These are phyloP conservation scores for Eucalyptus decipiens DNA, from an alignment of 345 rosid species.

Conservation along the genomic window DNA sequence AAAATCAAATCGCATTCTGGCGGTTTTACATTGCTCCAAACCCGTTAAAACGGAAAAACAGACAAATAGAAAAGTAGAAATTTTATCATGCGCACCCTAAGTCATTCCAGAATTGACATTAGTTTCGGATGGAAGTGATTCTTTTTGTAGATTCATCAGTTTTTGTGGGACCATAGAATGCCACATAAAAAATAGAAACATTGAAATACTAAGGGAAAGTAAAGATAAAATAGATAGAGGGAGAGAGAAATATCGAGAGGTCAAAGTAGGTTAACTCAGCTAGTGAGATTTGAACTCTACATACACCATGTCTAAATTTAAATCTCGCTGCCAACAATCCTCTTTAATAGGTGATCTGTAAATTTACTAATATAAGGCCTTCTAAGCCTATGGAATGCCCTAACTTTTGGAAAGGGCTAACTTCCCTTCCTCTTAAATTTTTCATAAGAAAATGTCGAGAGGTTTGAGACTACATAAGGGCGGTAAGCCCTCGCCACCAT, in stretches of 20 bases:
- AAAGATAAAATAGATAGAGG: neutral
- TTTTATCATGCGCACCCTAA: no score
- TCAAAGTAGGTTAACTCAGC: rapidly evolving
- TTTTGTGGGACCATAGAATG: neutral
- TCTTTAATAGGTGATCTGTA: neutral
- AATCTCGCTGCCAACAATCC: rapidly evolving
- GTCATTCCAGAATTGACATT: neutral
- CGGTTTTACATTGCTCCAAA: no score
- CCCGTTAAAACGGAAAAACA: no score
- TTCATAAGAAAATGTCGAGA: no score
- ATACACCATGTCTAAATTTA: neutral
- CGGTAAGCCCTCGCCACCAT: neutral
- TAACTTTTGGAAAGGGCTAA: neutral
- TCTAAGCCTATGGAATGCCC: neutral
- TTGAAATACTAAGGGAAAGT: no score
- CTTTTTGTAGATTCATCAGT: no score
- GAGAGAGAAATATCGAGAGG: neutral
- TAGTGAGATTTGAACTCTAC: neutral
- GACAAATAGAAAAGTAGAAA: no score
- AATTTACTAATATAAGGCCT: no score
- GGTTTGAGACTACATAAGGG: neutral
- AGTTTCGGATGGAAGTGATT: neutral
- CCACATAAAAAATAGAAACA: no score
- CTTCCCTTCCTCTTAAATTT: neutral
- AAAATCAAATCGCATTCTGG: no score